phyloP scores from a whole-genome alignment of 345 rosid genomes.

The Eucalyptus sp. region DNA sequence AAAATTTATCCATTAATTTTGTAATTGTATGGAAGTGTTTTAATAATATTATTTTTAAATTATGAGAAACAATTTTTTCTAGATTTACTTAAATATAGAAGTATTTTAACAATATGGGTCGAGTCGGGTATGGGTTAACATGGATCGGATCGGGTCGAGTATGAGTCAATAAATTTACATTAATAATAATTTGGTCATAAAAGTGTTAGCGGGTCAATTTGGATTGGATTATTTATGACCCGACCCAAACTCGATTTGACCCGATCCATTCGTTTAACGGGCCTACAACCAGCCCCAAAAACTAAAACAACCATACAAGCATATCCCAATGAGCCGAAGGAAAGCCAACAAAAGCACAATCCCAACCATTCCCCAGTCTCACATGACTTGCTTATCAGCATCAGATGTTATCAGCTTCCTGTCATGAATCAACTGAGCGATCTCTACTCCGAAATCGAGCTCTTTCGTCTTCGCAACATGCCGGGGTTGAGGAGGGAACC shows the following conservation, averaged over 20 bases:
- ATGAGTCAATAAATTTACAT: too few species aligned
- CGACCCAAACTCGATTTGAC: fast-evolving
- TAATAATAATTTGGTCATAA: too few species aligned
- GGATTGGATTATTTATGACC: fast-evolving
- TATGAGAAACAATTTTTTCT: too few species aligned
- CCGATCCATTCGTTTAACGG: fast-evolving
- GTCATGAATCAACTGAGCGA: neutral
- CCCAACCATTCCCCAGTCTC: neutral
- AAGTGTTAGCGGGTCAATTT: fast-evolving
- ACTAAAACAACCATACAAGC: neutral
- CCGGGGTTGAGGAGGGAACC: neutral
- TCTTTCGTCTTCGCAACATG: neutral
- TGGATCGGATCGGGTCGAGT: fast-evolving
- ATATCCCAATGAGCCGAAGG: neutral
- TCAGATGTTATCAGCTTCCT: neutral
- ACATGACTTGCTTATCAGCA: neutral
- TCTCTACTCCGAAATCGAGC: neutral
- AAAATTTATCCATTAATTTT: too few species aligned
- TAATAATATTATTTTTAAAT: too few species aligned
- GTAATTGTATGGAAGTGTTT: too few species aligned
- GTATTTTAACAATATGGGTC: fast-evolving
- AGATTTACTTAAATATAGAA: fast-evolving
- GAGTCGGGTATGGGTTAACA: fast-evolving
- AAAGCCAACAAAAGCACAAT: neutral
- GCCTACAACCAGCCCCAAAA: neutral